Base-by-base conservation (phyloP, 352 stramenopile genomes). In the Pythium vanterpoolii region DNA sequence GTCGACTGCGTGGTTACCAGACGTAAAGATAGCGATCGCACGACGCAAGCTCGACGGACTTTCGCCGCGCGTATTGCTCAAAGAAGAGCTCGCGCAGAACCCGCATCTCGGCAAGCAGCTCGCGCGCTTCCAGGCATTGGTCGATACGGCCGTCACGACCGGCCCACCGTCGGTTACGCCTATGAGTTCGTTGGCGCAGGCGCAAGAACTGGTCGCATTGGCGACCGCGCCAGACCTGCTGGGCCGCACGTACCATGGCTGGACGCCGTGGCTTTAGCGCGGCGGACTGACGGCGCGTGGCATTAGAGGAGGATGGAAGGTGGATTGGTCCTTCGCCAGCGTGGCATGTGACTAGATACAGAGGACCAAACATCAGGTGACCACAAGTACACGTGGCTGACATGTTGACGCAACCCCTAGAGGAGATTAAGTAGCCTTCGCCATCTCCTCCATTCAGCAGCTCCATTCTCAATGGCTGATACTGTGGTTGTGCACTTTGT, bases 221-320 rank as follows among this genome's bases (percentile, higher is more conserved):
- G 89, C 90, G 0, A 93, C 79, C 1, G 82, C 89, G 5, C 79
- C 87, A 7, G 79, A 94, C 59, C 53, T 97, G 4, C 70, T 97
- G 10, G 83, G 84, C 4, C 78, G 84, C 21, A 93, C 80, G 2
- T 93, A 87, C 47, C 80, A 89, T 48, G 83, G 81, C 2, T 93
- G 83, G 83, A 93, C 89, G 81, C 79, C 83, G 50, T 91, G 83
- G 83, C 70, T 90, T 45, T 90, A 73, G 39, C 1, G 19, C n/a
- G n/a, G 4, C 16, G 16, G 11, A 36, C 11, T 30, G n/a, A 45
- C 5, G 11, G 11, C 3, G 5, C 23, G 46, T 44, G 14, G 23
- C 14, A 11, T 6, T 11, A 44, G 38, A 44, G 5, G 38, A 44
- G 18, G 38, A 24, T 44, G 10, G 23, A 14, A 8, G 14, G 14